These are phyloP conservation scores for Colletotrichum lupini DNA, from an alignment of 2,329 filamentous ascomycete genomes.

Conservation along the genomic window DNA sequence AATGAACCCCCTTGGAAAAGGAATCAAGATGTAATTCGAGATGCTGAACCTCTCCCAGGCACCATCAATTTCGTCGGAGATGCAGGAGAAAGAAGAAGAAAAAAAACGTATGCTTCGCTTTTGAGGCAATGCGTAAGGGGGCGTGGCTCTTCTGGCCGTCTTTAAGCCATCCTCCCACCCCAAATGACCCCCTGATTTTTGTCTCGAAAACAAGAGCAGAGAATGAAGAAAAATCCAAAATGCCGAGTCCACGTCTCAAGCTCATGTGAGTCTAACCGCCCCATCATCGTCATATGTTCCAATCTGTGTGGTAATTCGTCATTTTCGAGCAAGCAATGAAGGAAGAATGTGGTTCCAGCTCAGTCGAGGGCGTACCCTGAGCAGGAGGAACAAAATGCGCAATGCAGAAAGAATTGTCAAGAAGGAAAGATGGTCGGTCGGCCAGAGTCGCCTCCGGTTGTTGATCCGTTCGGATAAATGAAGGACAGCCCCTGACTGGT, in stretches of 20 bases:
- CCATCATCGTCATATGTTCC: conserved; percentile 24
- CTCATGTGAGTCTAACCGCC: conserved; percentile 28
- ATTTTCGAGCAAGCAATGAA: not conserved
- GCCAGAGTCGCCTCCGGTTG: conserved; percentile 29
- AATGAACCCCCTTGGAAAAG: not conserved
- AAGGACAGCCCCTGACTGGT: conserved; percentile 19
- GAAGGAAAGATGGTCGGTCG: conserved; percentile 19
- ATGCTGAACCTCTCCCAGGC: not conserved
- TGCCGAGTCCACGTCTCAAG: not conserved
- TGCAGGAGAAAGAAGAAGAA: conserved; percentile 4
- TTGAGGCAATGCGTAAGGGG: conserved; percentile 12
- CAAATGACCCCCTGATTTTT: not conserved
- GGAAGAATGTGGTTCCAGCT: not conserved
- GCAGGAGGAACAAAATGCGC: not conserved
- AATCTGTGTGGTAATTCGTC: conserved; percentile 23
- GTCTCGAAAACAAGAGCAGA: not conserved
- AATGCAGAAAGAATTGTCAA: not conserved
- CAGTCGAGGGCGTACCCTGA: too few species aligned
- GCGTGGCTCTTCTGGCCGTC: not conserved
- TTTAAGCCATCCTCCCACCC: not conserved
- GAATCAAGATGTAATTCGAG: not conserved
- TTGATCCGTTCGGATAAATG: conserved; percentile 13
- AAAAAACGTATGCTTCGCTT: conserved; percentile 17
- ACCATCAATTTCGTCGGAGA: not conserved
- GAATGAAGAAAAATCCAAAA: not conserved